A percentile compares a stretch with the other conserved stretches of the same genome.
Conservation (phyloP, 2,329 filamentous ascomycete species). For the Fusarium palustre region DNA sequence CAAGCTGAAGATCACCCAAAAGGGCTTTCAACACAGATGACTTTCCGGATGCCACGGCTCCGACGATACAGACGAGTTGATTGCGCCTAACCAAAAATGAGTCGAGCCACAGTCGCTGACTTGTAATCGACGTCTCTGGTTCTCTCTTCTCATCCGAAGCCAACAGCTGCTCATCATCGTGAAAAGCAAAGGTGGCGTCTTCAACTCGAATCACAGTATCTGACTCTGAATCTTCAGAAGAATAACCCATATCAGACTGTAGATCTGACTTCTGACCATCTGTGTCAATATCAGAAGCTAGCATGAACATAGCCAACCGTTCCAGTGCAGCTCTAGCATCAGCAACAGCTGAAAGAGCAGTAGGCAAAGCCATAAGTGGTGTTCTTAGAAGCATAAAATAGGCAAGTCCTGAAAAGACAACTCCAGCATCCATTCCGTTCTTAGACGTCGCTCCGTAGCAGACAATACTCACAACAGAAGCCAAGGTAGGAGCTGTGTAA, state of each 20-base stretch:
- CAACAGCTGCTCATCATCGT: constrained; percentile 12
- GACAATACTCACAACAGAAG: constrained; percentile 25
- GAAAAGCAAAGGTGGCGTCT: constrained; percentile 17
- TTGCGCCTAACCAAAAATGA: constrained; percentile 4
- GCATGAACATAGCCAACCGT: constrained; percentile 8
- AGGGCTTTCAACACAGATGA: constrained; percentile 17
- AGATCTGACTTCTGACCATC: rapidly evolving
- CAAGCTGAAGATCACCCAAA: constrained; percentile 19
- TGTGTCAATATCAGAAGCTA: constrained; percentile 7
- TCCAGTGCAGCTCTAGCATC: constrained; percentile 27
- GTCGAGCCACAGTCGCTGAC: not conserved
- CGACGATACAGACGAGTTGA: constrained; percentile 22
- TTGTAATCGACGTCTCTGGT: not conserved
- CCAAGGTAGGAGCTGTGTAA: constrained; percentile 20
- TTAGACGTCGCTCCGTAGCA: constrained; percentile 25
- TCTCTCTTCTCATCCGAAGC: not conserved
- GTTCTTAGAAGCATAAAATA: constrained; percentile 24
- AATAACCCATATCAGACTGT: not conserved
- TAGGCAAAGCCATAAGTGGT: constrained; percentile 11
- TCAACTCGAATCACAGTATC: not conserved
- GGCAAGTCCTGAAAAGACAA: constrained; percentile 22
- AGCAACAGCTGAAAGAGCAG: constrained; percentile 22
- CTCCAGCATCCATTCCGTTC: constrained; percentile 24
- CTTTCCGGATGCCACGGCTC: constrained; percentile 25
- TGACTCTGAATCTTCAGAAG: rapidly evolving